Evolutionary conservation across 2,329 filamentous ascomycete genomes (phyloP).

Genomic region (Thielaviopsis musarum): DNA sequence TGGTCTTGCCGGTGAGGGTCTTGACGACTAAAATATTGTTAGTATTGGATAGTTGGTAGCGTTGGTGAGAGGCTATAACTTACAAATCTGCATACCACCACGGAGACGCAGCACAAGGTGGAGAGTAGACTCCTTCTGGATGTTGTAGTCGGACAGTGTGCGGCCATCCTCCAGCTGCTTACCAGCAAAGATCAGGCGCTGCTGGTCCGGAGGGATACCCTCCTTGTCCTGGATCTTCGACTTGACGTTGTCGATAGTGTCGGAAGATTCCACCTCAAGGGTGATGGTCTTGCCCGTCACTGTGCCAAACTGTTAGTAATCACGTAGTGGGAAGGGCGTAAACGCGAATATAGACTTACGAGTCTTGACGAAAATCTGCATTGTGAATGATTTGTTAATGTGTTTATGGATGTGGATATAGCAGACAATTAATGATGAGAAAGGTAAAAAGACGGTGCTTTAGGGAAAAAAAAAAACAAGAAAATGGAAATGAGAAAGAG

Average conservation of each 20-base stretch:
- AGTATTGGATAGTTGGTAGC: conserved; percentile 19
- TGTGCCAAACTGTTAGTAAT: conserved; percentile 23
- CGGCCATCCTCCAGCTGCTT: too few relatives aligned
- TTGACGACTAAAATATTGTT: conserved; percentile 37
- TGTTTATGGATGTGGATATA: conserved; percentile 9
- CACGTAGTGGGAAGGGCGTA: neutral
- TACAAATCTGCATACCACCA: conserved; percentile 48
- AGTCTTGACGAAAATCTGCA: conserved; percentile 99
- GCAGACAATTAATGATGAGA: conserved; percentile 3
- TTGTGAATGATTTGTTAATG: conserved; percentile 21
- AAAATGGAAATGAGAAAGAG: conserved; percentile 12
- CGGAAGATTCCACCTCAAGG: too few relatives aligned
- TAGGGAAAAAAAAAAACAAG: conserved; percentile 8
- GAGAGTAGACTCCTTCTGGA: conserved; percentile 18
- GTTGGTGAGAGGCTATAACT: neutral
- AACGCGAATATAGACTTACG: conserved; percentile 37
- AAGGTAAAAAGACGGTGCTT: neutral
- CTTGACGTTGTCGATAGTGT: too few relatives aligned
- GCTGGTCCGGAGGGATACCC: too few relatives aligned
- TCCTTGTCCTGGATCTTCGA: too few relatives aligned
- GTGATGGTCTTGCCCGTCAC: conserved; percentile 47
- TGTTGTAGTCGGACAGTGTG: conserved; percentile 13
- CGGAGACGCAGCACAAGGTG: conserved; percentile 59
- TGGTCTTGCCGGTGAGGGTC: conserved; percentile 80
- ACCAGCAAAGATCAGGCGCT: too few relatives aligned